These are phyloP conservation scores for Zygoascus biomembranicola DNA, from an alignment of 805 yeast genomes.

Conservation along the genomic window DNA sequence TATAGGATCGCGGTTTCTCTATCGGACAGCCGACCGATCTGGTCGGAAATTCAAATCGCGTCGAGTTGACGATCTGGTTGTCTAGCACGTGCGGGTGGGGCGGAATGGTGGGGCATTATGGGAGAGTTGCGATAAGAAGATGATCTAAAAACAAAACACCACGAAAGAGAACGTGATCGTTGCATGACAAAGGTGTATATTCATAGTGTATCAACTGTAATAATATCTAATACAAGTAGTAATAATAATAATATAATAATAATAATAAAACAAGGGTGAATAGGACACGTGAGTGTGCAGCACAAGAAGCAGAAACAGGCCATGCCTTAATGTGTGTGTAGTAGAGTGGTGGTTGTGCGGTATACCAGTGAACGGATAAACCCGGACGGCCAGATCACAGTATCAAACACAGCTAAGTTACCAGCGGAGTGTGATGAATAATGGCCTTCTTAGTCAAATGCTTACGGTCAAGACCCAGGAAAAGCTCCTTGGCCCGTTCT, in stretches of 20 bases:
- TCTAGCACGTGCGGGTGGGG: too few species aligned
- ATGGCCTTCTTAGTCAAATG: neutral
- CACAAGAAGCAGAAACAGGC: too few species aligned
- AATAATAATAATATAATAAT: neutral
- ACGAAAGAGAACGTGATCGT: too few species aligned
- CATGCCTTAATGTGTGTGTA: too few species aligned
- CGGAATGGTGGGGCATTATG: too few species aligned
- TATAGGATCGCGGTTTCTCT: conserved; percentile 70
- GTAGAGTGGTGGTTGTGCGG: too few species aligned
- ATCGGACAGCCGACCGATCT: conserved; percentile 71
- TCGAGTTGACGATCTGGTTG: conserved; percentile 48
- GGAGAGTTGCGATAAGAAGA: too few species aligned
- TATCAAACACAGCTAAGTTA: neutral
- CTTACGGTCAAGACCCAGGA: neutral
- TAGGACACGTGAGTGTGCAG: too few species aligned
- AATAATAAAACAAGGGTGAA: too few species aligned
- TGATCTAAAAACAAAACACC: too few species aligned
- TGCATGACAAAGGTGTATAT: too few species aligned
- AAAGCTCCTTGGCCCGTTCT: conserved; percentile 5
- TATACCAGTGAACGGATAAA: neutral
- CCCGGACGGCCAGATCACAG: neutral
- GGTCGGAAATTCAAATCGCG: conserved; percentile 80
- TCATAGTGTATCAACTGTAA: too few species aligned
- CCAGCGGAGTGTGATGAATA: neutral
- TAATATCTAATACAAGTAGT: neutral